phyloP scores from a whole-genome alignment of 1,284 basidiomycete species.

The Peniophora sp. region DNA sequence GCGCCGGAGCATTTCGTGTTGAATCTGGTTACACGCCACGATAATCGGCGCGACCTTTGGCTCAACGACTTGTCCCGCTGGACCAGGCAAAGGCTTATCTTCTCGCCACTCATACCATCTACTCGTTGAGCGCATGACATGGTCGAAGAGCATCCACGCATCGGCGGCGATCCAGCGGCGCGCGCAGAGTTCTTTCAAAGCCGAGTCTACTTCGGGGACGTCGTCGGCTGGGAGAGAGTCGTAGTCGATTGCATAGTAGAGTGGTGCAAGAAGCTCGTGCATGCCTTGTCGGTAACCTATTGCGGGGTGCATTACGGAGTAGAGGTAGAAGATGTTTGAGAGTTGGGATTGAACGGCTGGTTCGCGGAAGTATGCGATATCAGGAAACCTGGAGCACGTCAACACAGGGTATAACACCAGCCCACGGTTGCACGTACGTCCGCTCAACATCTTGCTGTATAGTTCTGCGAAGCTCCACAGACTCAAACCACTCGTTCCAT shows the following conservation, averaged over 20 bases:
- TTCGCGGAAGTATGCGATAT: constrained; percentile 80
- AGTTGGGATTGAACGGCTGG: constrained; percentile 69
- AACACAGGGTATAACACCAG: not conserved
- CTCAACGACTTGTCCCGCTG: constrained; percentile 22
- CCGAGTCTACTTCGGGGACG: constrained; percentile 18
- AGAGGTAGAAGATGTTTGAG: constrained; percentile 81
- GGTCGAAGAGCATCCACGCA: constrained; percentile 73
- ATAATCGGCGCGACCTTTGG: constrained; percentile 80
- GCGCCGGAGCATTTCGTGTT: constrained; percentile 62
- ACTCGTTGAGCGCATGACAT: constrained; percentile 70
- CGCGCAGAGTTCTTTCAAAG: constrained; percentile 55
- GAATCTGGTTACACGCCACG: constrained; percentile 70
- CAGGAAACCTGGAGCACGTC: constrained; percentile 63
- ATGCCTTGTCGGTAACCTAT: constrained; percentile 93
- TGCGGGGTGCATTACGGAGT: constrained; percentile 66
- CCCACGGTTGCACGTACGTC: constrained; percentile 51
- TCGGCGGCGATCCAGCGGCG: constrained; percentile 73
- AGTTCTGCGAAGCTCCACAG: constrained; percentile 78
- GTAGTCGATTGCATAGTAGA: constrained; percentile 76
- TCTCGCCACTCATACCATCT: constrained; percentile 85
- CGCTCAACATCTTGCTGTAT: constrained; percentile 90
- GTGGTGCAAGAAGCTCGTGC: constrained; percentile 87
- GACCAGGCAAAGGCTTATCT: constrained; percentile 30
- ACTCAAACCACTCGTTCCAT: constrained; percentile 87
- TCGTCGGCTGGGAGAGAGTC: constrained; percentile 63